Conservation (phyloP, 208 protist genomes). For the Strigomonas oncopelti region DNA sequence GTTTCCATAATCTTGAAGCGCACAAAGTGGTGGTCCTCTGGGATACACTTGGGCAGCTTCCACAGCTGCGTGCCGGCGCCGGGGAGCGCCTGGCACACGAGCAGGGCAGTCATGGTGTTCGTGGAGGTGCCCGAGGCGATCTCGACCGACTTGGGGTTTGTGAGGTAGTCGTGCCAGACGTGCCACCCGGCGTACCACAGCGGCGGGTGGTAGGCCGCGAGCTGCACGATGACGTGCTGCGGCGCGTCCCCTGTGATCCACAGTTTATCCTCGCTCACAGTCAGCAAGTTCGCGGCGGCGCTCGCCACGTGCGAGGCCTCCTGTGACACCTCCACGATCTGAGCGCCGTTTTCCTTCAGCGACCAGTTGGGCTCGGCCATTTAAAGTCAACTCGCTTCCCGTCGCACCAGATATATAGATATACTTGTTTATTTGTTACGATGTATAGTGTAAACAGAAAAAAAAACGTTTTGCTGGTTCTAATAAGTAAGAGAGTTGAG, state of each 20-base stretch:
- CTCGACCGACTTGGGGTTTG: slow-evolving; percentile 79
- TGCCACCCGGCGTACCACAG: slow-evolving; percentile 81
- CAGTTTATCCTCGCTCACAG: slow-evolving; percentile 51
- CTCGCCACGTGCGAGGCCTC: slow-evolving; percentile 60
- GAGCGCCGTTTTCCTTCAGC: slow-evolving; percentile 40
- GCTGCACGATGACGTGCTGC: slow-evolving; percentile 67
- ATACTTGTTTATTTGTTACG: neutral
- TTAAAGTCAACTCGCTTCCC: no score
- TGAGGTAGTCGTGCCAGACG: slow-evolving; percentile 83
- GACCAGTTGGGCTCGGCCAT: slow-evolving; percentile 71
- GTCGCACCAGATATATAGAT: no score
- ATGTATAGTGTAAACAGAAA: no score
- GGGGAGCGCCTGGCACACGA: slow-evolving; percentile 69
- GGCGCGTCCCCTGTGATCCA: slow-evolving; percentile 81
- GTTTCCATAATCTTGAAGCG: slow-evolving; percentile 68
- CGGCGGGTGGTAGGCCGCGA: slow-evolving; percentile 49
- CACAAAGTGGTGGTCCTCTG: slow-evolving; percentile 48
- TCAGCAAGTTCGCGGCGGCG: slow-evolving; percentile 63
- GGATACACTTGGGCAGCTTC: slow-evolving; percentile 67
- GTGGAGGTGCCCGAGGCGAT: slow-evolving; percentile 51
- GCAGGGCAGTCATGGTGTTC: slow-evolving; percentile 36
- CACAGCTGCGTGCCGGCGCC: slow-evolving; percentile 84
- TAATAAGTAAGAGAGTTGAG: slow-evolving; percentile 5
- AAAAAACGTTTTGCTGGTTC: neutral
- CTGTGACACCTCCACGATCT: slow-evolving; percentile 64